Evolutionary conservation across 140 eudicot genomes (phyloP).

Genomic region (Eryngium alpinum): DNA sequence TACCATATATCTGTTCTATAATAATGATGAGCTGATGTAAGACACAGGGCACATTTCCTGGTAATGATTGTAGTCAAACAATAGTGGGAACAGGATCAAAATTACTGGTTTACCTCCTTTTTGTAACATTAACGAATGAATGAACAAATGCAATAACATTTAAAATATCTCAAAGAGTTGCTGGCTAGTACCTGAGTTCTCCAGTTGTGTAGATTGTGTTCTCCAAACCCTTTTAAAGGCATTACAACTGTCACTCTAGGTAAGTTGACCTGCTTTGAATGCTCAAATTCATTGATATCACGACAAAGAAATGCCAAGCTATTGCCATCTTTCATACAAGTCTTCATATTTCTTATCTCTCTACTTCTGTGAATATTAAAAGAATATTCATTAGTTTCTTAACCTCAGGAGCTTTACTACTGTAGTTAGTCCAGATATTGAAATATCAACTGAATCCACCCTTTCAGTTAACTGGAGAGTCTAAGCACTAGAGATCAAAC

Average conservation of each 20-base stretch:
- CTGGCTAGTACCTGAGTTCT: slow-evolving; percentile 67
- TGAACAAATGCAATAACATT: neutral
- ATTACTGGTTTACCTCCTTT: neutral
- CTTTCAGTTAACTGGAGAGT: neutral
- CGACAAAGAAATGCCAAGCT: slow-evolving; percentile 70
- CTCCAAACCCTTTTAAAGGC: slow-evolving; percentile 99
- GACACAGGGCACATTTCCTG: neutral
- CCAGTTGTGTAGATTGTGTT: slow-evolving; percentile 97
- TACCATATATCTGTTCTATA: neutral
- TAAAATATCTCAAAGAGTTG: neutral
- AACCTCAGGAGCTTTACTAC: neutral
- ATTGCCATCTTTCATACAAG: slow-evolving; percentile 57
- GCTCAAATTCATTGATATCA: slow-evolving; percentile 76
- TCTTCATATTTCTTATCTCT: slow-evolving; percentile 73
- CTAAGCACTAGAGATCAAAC: slow-evolving; percentile 29
- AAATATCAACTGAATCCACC: neutral
- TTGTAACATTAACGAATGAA: neutral
- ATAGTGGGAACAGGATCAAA: neutral
- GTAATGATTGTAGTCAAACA: neutral
- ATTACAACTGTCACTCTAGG: slow-evolving; percentile 95
- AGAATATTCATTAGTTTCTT: neutral
- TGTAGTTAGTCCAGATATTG: neutral
- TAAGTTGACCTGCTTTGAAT: slow-evolving; percentile 68
- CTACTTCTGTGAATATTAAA: slow-evolving; percentile 46
- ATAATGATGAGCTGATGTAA: neutral